Evolutionary conservation across 345 rosid genomes (phyloP), one percentile per base, ranked within the genome.

Genomic region (Pistacia atlantica): DNA sequence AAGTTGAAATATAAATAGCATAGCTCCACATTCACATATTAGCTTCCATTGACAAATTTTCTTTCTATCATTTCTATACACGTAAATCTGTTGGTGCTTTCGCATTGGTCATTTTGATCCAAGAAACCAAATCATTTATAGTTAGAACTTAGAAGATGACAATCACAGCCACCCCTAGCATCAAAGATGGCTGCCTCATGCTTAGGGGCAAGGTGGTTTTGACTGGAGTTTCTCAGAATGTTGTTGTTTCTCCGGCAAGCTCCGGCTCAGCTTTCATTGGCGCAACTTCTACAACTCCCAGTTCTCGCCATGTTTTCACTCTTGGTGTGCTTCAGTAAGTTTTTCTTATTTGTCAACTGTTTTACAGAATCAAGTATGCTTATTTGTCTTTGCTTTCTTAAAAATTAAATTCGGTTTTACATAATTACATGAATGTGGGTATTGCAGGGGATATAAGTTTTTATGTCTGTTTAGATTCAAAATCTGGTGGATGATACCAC

Each of bases 401-500:
- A 48, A 12, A 64, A 31, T 46, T 42, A 42, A 42, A 1, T 42
- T 67, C 46, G 54, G 52, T 66, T 56, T 58, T 20, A 3, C 33
- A 31, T 31, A 31, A 31, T 31, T 31, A 59, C 68, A 8, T 48
- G 8, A 14, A 20, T 18, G 16, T 75, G 66, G 58, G 1, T 38
- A 33, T 65, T 71, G 70, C 90, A 84, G 92, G 85, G 71, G 77
- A 51, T 82, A 61, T 82, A 80, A 78, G 87, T 87, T 89, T 76
- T 38, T 88, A 82, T 76, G 80, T 77, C 90, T 88, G 22, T 91
- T 86, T 68, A 85, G 91, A 61, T 46, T 67, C 72, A 90, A 88
- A 71, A 75, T 91, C 74, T 88, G 93, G 97, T 91, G 93, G 91
- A 90, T 90, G 97, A 87, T 84, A 35, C 97, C 91, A 4, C 77